Evolutionary conservation across 805 yeast genomes (phyloP).

Genomic region (Kurtzmaniella fragi): DNA sequence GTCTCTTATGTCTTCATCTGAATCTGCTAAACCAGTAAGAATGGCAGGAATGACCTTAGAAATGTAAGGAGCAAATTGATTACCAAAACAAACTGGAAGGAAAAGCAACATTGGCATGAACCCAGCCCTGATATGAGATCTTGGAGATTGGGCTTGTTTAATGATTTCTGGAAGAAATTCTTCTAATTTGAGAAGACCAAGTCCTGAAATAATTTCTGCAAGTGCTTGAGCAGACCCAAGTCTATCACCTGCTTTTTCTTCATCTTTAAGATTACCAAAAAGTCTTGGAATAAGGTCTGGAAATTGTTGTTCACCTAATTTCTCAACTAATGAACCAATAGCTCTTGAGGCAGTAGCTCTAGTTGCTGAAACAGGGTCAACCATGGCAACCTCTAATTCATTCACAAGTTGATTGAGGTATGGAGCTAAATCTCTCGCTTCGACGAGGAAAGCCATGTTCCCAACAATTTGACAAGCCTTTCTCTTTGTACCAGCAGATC

Average conservation of each 20-base stretch:
- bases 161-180: constrained; percentile 81
- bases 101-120: constrained; percentile 85
- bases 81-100: constrained; percentile 91
- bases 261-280: constrained; percentile 71
- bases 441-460: constrained; percentile 95
- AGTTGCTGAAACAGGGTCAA: constrained; percentile 96
- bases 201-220: constrained; percentile 88
- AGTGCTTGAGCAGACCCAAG: constrained; percentile 97
- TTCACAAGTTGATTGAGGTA: constrained; percentile 72
- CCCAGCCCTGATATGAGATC: constrained; percentile 79
- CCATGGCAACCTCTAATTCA: constrained; percentile 91
- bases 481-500: constrained; percentile 89
- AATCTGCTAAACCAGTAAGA: constrained; percentile 85
- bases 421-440: constrained; percentile 77
- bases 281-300: constrained; percentile 85
- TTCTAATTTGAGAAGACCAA: constrained; percentile 83
- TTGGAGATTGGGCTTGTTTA: constrained; percentile 60
- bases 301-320: constrained; percentile 92
- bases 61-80: constrained; percentile 86
- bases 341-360: constrained; percentile 98
- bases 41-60: constrained; percentile 86
- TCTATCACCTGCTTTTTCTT: constrained; percentile 78
- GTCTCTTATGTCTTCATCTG: constrained; percentile 80
- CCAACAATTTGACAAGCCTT: constrained; percentile 98
- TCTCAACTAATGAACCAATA: constrained; percentile 91